phyloP scores from a whole-genome alignment of 495 filamentous ascomycete genomes.

The Daldinia vernicosa region DNA sequence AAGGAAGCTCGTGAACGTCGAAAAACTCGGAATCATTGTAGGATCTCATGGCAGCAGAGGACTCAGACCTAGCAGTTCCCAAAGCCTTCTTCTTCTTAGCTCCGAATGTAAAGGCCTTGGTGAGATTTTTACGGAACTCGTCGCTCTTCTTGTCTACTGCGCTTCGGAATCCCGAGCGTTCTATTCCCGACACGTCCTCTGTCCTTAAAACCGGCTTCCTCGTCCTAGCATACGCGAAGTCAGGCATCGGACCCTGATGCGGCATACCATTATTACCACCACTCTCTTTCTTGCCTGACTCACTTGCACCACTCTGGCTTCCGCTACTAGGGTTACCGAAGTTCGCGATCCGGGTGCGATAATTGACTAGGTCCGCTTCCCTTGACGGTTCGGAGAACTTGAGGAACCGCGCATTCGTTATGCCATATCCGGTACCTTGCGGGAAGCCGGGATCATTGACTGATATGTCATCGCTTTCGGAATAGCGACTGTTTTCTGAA shows the following conservation, averaged over 20 bases:
- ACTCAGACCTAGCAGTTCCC: constrained; percentile 48
- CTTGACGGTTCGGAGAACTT: constrained; percentile 52
- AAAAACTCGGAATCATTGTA: constrained; percentile 41
- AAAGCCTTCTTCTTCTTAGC: constrained; percentile 53
- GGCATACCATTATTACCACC: constrained; percentile 26
- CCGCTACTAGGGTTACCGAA: constrained; percentile 48
- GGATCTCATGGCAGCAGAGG: constrained; percentile 50
- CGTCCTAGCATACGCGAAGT: constrained; percentile 55
- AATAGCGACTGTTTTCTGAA: constrained; percentile 36
- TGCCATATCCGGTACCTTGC: constrained; percentile 50
- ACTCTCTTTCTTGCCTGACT: constrained; percentile 45
- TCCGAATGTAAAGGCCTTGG: constrained; percentile 57
- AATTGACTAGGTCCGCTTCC: constrained; percentile 44
- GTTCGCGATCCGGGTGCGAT: constrained; percentile 40
- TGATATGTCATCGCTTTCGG: constrained; percentile 52
- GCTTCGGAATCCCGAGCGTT: constrained; percentile 60
- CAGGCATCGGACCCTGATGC: constrained; percentile 48
- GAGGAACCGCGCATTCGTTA: constrained; percentile 53
- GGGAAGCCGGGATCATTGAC: constrained; percentile 50
- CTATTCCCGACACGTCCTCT: constrained; percentile 60
- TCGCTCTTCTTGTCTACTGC: constrained; percentile 64
- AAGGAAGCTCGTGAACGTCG: constrained; percentile 41
- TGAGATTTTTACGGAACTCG: constrained; percentile 58
- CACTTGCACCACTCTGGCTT: constrained; percentile 53
- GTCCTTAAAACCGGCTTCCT: constrained; percentile 55